phyloP scores from a whole-genome alignment of 1,139 yeast genomes.

The Yamadazyma dushanensis region DNA sequence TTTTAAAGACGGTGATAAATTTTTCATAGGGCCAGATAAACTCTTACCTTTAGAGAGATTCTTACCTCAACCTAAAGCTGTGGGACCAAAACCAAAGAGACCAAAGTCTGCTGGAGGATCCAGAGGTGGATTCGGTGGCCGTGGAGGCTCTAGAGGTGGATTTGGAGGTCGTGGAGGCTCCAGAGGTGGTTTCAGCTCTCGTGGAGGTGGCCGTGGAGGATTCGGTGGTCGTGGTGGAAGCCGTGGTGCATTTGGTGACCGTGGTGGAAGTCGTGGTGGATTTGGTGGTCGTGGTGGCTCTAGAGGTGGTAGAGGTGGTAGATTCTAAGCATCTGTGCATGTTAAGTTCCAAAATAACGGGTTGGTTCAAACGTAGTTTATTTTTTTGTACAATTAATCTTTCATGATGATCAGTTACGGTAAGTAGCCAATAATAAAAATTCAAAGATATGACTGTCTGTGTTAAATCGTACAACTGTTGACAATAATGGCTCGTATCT shows the following conservation, averaged over 20 bases:
- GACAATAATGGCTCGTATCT: conserved; percentile 33
- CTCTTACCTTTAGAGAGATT: conserved; percentile 93
- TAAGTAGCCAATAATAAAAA: too few species aligned
- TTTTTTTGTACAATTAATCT: conserved; percentile 4
- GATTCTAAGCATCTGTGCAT: conserved; percentile 5
- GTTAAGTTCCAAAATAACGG: conserved; percentile 2
- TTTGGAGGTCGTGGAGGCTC: conserved; percentile 42
- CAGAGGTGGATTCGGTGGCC: conserved; percentile 27
- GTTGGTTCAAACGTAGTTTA: conserved; percentile 2
- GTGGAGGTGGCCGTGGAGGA: conserved; percentile 30
- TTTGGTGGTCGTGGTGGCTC: conserved; percentile 42
- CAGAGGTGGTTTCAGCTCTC: conserved; percentile 48
- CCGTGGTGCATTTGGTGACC: conserved; percentile 47
- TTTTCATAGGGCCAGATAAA: conserved; percentile 93
- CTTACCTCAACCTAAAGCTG: conserved; percentile 84
- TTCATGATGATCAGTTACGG: too few species aligned
- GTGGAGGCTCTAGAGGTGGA: conserved; percentile 46
- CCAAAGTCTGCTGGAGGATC: conserved; percentile 54
- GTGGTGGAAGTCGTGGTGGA: conserved; percentile 26
- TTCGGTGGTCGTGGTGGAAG: conserved; percentile 32
- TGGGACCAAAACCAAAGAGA: conserved; percentile 76
- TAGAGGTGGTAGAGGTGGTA: conserved; percentile 47
- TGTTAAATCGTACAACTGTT: conserved; percentile 32
- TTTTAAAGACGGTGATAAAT: conserved; percentile 94
- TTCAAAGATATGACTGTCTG: too few species aligned